Evolutionary conservation across 495 filamentous ascomycete genomes (phyloP), one percentile per base, ranked within the genome.

Genomic region (Penicillium nucicola): DNA sequence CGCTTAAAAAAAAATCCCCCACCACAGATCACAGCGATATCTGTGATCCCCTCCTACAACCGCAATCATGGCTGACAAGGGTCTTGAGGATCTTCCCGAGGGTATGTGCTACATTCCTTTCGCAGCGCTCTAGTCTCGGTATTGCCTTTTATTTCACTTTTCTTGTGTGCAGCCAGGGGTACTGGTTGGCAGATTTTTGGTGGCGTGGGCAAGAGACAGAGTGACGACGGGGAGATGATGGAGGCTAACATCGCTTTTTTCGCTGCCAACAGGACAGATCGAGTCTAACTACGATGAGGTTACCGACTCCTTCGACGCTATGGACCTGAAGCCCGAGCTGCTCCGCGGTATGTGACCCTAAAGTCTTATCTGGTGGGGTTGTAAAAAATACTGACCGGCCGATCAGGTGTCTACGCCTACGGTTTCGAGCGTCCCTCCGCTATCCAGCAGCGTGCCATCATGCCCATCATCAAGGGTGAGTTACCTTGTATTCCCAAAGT

Each of bases 241-340:
- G 45, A 38, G 18, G 45, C 69, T 70, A 52, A 72, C 61, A 8
- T 53, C 2, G 15, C 31, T 43, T 50, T 56, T 62, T 53, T 52
- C 58, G 33, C 43, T 19, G 11, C 34, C 46, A 65, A 66, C 76
- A 95, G 95, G 88, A 69, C 88, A 92, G 78, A 97, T 99, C 80
- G 93, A 97, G 79, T 96, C 92, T 66, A 99, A 97, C 88, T 99
- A 99, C 78, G 93, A 99, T 84, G 95, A 99, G 83, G 89, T 92
- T 64, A 93, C 92, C 71, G 93, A 99, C 76, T 95, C 91, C 50
- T 98, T 98, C 74, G 93, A 98, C 76, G 81, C 90, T 55, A 98
- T 98, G 93, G 85, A 86, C 76, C 82, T 98, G 65, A 96, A 95
- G 83, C 61, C 87, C 41, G 93, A 98, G 83, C 85, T 98, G 65